These are phyloP conservation scores for Orobanche coerulescens DNA, from an alignment of 257 asterid species.

Conservation along the genomic window DNA sequence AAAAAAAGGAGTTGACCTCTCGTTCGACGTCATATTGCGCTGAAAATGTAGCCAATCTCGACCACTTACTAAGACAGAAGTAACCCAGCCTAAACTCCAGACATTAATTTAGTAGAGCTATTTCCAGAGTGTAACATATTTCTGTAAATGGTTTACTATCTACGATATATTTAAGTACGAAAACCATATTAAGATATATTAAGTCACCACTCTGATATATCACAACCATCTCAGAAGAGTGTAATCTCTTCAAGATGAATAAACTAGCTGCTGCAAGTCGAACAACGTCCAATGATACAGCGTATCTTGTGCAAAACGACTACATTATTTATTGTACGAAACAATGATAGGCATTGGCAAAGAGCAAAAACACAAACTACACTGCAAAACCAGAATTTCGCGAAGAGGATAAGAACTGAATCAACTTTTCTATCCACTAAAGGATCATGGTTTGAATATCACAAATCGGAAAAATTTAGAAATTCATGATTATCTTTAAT, in stretches of 20 bases:
- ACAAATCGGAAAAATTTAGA: neutral
- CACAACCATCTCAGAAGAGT: neutral
- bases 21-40: neutral
- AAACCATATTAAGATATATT: neutral
- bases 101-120: neutral
- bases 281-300: neutral
- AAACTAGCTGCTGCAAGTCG: neutral
- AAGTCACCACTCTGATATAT: neutral
- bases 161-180: neutral
- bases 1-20: neutral
- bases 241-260: constrained; percentile 3
- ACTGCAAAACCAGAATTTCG: neutral
- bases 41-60: neutral
- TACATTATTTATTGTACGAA: neutral
- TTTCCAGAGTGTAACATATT: neutral
- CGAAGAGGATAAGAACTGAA: neutral
- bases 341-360: neutral
- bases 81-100: too few species aligned
- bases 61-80: neutral
- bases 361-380: neutral
- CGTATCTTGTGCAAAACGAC: neutral
- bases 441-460: neutral
- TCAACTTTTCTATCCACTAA: neutral
- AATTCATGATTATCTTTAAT: neutral
- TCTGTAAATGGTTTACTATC: neutral